Base-by-base conservation (phyloP, 352 stramenopile species). In the Pythium biforme region DNA sequence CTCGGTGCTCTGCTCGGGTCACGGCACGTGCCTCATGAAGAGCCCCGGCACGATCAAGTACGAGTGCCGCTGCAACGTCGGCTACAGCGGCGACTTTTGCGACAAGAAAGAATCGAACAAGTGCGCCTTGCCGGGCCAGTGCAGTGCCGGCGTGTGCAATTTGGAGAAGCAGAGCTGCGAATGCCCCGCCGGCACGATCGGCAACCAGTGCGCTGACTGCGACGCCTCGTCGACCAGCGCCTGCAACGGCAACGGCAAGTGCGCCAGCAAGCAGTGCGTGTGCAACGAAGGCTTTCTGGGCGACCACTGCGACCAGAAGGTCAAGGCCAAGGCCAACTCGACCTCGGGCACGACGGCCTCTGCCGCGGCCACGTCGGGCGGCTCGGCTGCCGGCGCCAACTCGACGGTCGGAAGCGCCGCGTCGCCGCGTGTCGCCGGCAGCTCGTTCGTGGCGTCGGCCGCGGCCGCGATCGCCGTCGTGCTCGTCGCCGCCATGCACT, bases 141-240 rank as follows among this genome's bases (percentile, higher is more conserved):
- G 81, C 62, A 75, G 72, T 33, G 83, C 76, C 7, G 81, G 83
- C 37, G 73, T 74, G 50, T 92, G 83, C 74, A 86, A 90, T 73
- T 67, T 89, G 31, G 73, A 79, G n/a, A 85, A 75, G 8, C 73
- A 89, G 54, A 59, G 73, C 54, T 90, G 83, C 52, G 74, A 89
- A 63, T 90, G 81, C 52, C 76, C 74, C 10, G 68, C 65, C 4
- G 83, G 83, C 20, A 88, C 83, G 22, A 92, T 76, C 29, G 81
- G 83, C 11, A 67, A 83, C 55, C 83, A 92, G 70, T 90, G 81
- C 68, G 85, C 79, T 9, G 70, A 90, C 49, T 92, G 83, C 59
- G 83, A 92, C 59, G 69, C 73, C 23, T 81, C 65, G 26, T 83
- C 76, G 27, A 39, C 62, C 41, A 73, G 81, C 40, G 79, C 82